Base-by-base conservation (phyloP, 352 stramenopile genomes). In the Phytophthora ramorum region DNA sequence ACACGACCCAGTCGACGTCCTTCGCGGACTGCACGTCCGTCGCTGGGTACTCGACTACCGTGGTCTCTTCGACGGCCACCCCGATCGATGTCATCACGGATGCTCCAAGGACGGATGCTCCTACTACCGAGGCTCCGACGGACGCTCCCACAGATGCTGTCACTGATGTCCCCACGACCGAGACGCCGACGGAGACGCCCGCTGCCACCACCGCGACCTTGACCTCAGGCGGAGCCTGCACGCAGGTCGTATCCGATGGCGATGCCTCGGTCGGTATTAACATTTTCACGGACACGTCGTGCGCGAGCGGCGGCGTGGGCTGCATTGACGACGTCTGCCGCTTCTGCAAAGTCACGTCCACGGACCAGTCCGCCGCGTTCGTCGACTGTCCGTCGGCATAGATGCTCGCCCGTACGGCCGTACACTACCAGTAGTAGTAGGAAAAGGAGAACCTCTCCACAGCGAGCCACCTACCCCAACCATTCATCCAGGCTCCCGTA, bases 231-330 rank as follows among this genome's bases (percentile, higher is more conserved):
- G 53, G 7, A 32, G 28, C 37, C 9, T 79, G 71, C 47, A 64
- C 47, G 16, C 47, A 73, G 40, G 48, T 61, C 12, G 59, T 61
- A 12, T 60, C 64, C 37, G 52, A 60, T 4, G 71, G 71, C 3
- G 71, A 79, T 26, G 65, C 54, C 13, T 46, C 53, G 0, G 58
- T 67, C 28, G 71, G 71, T 19, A 69, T 79, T 22, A 55, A 63
- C 17, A 70, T 79, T 46, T 46, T 71, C 26, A 59, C 61, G 10
- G 71, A 79, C n/a, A 20, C 58, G 8, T 67, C 50, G 13, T 79
- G 71, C 32, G 38, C 44, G 17, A 61, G n/a, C n/a, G 55, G 45
- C 12, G 71, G 66, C 9, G 56, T 46, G n/a, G 63, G 63, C 4
- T 71, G 63, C 37, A 71, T 71, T 22, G 60, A 69, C 40, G 22